Evolutionary conservation across 345 rosid species (phyloP), one percentile per base, ranked within the genome.

Genomic region (Bruguiera sexangula): DNA sequence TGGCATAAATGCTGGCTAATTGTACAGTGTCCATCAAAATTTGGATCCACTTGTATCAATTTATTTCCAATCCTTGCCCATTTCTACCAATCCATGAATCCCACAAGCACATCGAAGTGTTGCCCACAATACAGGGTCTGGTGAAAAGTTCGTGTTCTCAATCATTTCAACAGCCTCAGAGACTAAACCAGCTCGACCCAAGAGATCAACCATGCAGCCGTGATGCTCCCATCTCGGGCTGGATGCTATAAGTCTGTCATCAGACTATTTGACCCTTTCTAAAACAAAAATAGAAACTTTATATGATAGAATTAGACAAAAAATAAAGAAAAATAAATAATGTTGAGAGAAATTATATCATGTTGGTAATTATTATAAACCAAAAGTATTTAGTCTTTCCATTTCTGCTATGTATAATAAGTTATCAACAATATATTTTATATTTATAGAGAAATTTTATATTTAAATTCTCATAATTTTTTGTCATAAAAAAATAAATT

Each of bases 141-240:
- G 68, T 0, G 68, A 64, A 52, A 65, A 43, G 60, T n/a, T 30
- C 67, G 46, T 68, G 0, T 21, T 63, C 10, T 71, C 76, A 57
- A 75, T 75, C 61, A 79, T 53, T 39, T 68, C 63, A 32, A 63
- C 1, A 6, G 79, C 82, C 68, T 75, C 74, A 6, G 24, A 20
- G 19, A 79, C 46, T 60, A 67, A 66, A 53, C 82, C 82, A 24
- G 82, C 76, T 27, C 82, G 74, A 36, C 56, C 73, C 21, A 71
- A 65, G 19, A 79, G 82, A 48, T 79, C 79, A 0, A 72, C 76
- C 74, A 79, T 63, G 65, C 82, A 79, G 36, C 76, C 82, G 27
- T 71, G 75, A 54, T 79, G 82, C 54, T 79, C 79, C 1, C 70
- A 71, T 68, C 67, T 71, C 76, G 0, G 79, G 79, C n/a, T 68